These are phyloP conservation scores for Phytopythium mirpurense DNA, from an alignment of 352 stramenopile species.

Conservation along the genomic window DNA sequence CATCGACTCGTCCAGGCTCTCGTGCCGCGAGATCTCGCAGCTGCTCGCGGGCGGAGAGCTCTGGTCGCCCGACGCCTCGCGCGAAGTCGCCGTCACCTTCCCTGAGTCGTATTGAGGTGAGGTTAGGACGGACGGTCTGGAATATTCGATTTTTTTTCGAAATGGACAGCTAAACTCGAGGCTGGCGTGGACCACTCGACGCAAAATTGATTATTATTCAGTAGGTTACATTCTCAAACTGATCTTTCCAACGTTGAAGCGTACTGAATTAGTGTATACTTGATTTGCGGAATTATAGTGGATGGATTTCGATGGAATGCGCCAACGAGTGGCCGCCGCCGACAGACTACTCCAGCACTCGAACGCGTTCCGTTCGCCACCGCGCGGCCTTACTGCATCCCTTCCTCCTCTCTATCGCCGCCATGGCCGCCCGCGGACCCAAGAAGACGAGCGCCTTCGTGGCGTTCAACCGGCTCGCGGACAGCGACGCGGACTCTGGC, in stretches of 20 bases:
- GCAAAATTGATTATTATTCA: neutral
- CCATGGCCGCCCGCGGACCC: slow-evolving; percentile 25
- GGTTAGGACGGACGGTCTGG: too few species aligned
- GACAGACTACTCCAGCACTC: too few species aligned
- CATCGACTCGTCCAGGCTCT: slow-evolving; percentile 63
- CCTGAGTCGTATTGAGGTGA: too few species aligned
- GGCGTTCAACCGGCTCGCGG: slow-evolving; percentile 46
- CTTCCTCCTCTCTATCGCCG: too few species aligned
- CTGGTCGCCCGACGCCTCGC: slow-evolving; percentile 70
- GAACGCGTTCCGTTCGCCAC: too few species aligned
- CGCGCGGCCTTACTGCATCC: too few species aligned
- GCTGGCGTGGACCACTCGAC: neutral
- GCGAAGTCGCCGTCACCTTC: slow-evolving; percentile 59
- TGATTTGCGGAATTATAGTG: neutral
- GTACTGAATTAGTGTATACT: neutral
- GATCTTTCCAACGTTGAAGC: too few species aligned
- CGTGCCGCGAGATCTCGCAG: slow-evolving; percentile 60
- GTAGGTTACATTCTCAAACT: too few species aligned
- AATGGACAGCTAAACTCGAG: neutral
- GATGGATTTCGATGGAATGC: neutral
- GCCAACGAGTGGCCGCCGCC: neutral
- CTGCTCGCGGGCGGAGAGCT: slow-evolving; percentile 61
- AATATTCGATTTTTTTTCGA: neutral
- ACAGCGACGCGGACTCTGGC: slow-evolving; percentile 37
- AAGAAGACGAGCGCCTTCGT: slow-evolving; percentile 70